phyloP scores from a whole-genome alignment of 2,329 filamentous ascomycete genomes.

The Fusarium floridanum region DNA sequence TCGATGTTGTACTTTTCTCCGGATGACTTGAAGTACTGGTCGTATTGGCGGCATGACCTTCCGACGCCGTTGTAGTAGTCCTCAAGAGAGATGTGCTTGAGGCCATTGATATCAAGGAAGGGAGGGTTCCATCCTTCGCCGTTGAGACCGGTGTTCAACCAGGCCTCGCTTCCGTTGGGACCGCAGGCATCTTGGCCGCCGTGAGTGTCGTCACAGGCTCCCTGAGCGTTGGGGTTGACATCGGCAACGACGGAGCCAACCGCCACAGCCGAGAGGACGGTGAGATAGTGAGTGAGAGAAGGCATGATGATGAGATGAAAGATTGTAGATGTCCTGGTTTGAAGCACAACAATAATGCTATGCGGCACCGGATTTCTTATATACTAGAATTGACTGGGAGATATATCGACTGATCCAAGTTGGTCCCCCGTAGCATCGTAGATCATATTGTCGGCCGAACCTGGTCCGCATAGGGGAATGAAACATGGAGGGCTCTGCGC shows the following conservation, averaged over 20 bases:
- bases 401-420: background rate
- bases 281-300: background rate
- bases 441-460: background rate
- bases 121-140: background rate
- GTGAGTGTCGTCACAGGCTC: background rate
- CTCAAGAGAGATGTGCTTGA: background rate
- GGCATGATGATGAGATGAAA: background rate
- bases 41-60: background rate
- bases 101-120: background rate
- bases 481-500: background rate
- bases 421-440: background rate
- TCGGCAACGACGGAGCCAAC: background rate
- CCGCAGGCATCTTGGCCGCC: background rate
- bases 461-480: background rate
- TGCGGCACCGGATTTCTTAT: background rate
- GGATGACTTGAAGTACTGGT: background rate
- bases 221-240: background rate
- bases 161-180: background rate
- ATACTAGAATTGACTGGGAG: background rate
- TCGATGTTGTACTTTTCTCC: background rate
- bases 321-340: background rate
- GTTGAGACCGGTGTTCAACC: background rate
- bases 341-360: background rate
- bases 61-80: background rate
- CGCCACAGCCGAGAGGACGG: background rate